A percentile compares a stretch with the other conserved stretches of the same genome.
Conservation (phyloP, 345 rosid species). For the Arabidopsis thaliana region TAIR10.1 NC_003074.8:21093001-21093500, state of each 20-base stretch:
- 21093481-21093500: constrained; percentile 78
- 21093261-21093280: constrained; percentile 86
- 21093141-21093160: background rate
- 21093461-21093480: constrained; percentile 79
- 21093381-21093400: background rate
- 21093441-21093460: constrained; percentile 78
- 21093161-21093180: background rate
- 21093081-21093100: constrained; percentile 83
- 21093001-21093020: constrained; percentile 61
- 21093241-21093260: constrained; percentile 86
- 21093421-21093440: constrained; percentile 78
- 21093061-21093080: constrained; percentile 75
- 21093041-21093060: constrained; percentile 78
- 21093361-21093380: background rate
- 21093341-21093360: background rate
- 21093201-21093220: constrained; percentile 85
- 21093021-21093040: constrained; percentile 87
- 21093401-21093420: constrained; percentile 22
- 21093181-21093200: constrained; percentile 69
- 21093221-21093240: constrained; percentile 81
- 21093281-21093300: constrained; percentile 82
- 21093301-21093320: constrained; percentile 90
- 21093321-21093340: constrained; percentile 86
- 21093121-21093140: background rate
- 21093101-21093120: constrained; percentile 61